Evolutionary conservation across 2,329 filamentous ascomycete genomes (phyloP).

Genomic region (Aspergillus sp.): DNA sequence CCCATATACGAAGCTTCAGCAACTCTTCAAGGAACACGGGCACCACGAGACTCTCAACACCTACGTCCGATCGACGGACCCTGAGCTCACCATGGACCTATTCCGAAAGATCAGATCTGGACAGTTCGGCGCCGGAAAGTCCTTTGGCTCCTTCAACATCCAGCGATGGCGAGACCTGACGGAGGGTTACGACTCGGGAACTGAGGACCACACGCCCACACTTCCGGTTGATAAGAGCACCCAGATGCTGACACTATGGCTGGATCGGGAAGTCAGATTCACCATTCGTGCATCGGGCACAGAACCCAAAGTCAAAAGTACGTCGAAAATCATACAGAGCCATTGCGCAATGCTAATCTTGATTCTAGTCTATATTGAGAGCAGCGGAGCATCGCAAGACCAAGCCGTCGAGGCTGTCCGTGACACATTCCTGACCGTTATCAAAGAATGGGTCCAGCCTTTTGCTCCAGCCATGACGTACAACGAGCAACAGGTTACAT

Average conservation of each 20-base stretch:
- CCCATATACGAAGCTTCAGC: constrained; percentile 58
- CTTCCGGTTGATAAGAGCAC: constrained; percentile 59
- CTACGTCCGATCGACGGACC: constrained; percentile 62
- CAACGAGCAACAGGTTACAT: constrained; percentile 38
- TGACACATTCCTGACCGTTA: constrained; percentile 39
- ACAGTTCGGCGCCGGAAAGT: constrained; percentile 45
- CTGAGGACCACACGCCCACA: constrained; percentile 53
- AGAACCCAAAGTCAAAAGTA: constrained; percentile 67
- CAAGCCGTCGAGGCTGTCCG: constrained; percentile 41
- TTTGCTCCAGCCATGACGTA: constrained; percentile 43
- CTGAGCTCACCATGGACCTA: constrained; percentile 54
- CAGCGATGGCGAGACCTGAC: constrained; percentile 64
- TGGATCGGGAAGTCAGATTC: constrained; percentile 58
- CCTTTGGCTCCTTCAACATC: constrained; percentile 56
- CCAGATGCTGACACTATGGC: constrained; percentile 65
- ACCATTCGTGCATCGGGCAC: constrained; percentile 65
- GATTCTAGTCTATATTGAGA: constrained; percentile 45
- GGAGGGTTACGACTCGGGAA: constrained; percentile 60
- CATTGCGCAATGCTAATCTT: background rate
- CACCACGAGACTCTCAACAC: constrained; percentile 66
- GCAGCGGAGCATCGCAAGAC: constrained; percentile 39
- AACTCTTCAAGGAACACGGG: constrained; percentile 60
- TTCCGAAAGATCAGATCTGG: constrained; percentile 57
- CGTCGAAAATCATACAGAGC: constrained; percentile 21
- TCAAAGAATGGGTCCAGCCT: constrained; percentile 42